Evolutionary conservation across 164 flowering plant species (phyloP).

Genomic region (Houttuynia cordata): DNA sequence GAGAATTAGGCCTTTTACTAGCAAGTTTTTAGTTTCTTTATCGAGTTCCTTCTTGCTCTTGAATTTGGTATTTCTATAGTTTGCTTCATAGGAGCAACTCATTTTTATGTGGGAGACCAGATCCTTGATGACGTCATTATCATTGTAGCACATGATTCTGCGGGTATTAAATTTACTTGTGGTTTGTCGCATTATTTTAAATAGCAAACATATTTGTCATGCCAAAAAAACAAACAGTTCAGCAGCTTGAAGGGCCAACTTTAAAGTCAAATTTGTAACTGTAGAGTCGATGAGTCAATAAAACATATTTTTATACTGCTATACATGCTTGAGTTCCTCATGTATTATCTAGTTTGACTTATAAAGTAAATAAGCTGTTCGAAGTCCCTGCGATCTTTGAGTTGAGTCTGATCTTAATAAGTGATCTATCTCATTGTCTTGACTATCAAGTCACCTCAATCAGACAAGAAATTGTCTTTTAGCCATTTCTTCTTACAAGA

Average conservation of each 20-base stretch:
- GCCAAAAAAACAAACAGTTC: neutral
- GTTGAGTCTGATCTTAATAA: neutral
- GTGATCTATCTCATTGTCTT: neutral
- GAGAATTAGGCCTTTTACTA: no score
- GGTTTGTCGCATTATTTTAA: neutral
- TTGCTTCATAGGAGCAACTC: no score
- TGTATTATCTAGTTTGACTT: neutral
- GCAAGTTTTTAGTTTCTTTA: no score
- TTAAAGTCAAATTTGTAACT: neutral
- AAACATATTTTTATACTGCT: neutral
- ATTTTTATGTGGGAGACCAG: no score
- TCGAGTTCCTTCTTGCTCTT: no score
- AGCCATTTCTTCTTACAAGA: neutral
- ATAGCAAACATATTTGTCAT: neutral
- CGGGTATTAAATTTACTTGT: neutral
- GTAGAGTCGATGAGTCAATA: neutral
- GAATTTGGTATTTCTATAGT: no score
- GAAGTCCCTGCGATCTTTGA: neutral
- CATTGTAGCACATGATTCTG: neutral
- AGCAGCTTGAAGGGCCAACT: neutral
- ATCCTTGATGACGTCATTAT: neutral
- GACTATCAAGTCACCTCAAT: neutral
- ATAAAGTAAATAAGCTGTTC: neutral
- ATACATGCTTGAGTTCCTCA: neutral
- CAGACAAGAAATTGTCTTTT: neutral